Conservation (phyloP, 305 asterid species). For the Solanum hybrid region DNA sequence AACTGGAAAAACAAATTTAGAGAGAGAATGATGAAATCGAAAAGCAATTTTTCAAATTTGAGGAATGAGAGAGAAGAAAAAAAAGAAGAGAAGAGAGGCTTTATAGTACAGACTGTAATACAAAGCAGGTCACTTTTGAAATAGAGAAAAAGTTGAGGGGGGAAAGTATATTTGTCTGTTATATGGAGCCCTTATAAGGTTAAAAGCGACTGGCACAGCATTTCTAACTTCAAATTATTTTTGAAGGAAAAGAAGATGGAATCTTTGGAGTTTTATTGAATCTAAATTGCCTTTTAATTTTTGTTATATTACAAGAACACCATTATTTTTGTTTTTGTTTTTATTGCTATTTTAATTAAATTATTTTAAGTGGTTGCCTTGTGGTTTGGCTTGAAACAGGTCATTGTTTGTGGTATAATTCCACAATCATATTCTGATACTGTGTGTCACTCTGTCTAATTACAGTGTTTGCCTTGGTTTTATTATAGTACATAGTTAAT, state of each 20-base stretch:
- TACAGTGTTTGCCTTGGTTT: background rate
- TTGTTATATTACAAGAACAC: constrained; percentile 12
- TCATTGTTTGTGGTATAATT: background rate
- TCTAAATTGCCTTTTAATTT: constrained; percentile 2
- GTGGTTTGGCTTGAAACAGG: constrained; percentile 2
- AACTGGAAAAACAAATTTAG: background rate
- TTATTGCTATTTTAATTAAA: background rate
- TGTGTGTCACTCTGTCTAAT: background rate
- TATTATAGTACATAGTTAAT: background rate
- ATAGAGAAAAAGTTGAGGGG: constrained; percentile 5
- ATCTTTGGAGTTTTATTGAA: constrained; percentile 15
- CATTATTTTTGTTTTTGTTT: background rate
- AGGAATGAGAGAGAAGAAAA: background rate
- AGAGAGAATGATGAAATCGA: background rate
- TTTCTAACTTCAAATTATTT: constrained; percentile 23
- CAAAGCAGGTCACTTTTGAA: constrained; percentile 3
- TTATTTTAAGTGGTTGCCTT: background rate
- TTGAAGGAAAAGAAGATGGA: constrained; percentile 12
- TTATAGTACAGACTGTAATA: background rate
- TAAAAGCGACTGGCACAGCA: constrained; percentile 19
- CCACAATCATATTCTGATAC: background rate
- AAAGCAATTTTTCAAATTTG: constrained; percentile 3
- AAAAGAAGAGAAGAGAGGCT: background rate
- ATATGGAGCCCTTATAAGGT: constrained; percentile 6
- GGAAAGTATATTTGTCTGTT: constrained; percentile 29